These are phyloP conservation scores for Suhomyces sp. DNA, from an alignment of 805 yeast genomes.

Conservation along the genomic window DNA sequence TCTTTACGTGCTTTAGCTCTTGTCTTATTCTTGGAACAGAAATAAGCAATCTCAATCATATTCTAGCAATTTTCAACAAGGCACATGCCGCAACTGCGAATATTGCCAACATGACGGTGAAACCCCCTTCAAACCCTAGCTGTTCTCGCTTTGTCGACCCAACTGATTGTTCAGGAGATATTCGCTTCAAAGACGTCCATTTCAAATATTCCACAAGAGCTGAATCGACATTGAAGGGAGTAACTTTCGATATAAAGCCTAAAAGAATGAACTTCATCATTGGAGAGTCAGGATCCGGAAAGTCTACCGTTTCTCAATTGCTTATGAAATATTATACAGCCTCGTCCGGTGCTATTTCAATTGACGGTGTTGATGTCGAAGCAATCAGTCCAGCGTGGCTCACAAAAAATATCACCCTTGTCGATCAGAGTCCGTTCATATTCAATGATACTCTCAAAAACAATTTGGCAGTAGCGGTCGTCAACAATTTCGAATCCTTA, in stretches of 20 bases:
- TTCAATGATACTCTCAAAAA: constrained; percentile 62
- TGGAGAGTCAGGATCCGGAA: constrained; percentile 92
- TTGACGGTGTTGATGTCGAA: constrained; percentile 53
- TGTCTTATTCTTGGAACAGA: constrained; percentile 71
- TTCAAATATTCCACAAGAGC: constrained; percentile 66
- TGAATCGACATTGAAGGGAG: constrained; percentile 44
- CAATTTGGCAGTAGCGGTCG: constrained; percentile 57
- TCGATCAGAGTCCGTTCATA: constrained; percentile 67
- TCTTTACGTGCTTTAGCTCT: constrained; percentile 79
- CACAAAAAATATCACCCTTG: constrained; percentile 59
- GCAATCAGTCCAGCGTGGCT: constrained; percentile 51
- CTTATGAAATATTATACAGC: constrained; percentile 57
- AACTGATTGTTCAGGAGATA: constrained; percentile 40
- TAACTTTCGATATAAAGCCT: constrained; percentile 45
- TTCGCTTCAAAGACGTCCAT: constrained; percentile 53
- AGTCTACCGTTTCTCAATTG: constrained; percentile 73
- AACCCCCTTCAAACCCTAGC: background rate
- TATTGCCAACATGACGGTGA: background rate
- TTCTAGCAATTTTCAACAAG: constrained; percentile 61
- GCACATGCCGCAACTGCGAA: constrained; percentile 64
- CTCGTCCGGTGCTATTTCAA: constrained; percentile 50
- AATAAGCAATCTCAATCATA: constrained; percentile 52
- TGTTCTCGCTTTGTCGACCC: background rate
- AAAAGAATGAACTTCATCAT: constrained; percentile 59
- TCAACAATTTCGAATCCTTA: constrained; percentile 17